These are phyloP conservation scores for Botryobasidium botryosum DNA, from an alignment of 768 basidiomycete species.

Conservation along the genomic window DNA sequence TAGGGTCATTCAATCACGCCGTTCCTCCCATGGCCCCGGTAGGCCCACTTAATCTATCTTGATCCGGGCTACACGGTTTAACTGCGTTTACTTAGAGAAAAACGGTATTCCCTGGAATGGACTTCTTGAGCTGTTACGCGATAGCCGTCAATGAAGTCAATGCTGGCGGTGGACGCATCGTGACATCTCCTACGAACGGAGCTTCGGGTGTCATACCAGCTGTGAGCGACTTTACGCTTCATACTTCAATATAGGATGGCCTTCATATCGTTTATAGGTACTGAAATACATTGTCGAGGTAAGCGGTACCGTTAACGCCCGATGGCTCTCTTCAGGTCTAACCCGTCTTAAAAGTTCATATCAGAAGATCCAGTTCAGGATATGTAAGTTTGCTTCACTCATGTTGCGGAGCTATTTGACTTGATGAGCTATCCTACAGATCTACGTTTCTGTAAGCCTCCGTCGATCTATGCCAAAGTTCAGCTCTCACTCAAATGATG, in stretches of 20 bases:
- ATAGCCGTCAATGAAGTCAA: constrained; percentile 94
- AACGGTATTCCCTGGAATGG: constrained; percentile 82
- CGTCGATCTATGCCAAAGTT: neutral
- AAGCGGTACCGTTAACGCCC: constrained; percentile 8
- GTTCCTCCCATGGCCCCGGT: constrained; percentile 72
- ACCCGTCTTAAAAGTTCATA: constrained; percentile 39
- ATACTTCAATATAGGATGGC: too few species aligned
- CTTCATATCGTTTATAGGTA: constrained; percentile 21
- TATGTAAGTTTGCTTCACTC: too few species aligned
- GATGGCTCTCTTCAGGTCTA: neutral
- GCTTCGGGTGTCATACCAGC: constrained; percentile 74
- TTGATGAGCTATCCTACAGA: too few species aligned
- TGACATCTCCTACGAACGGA: constrained; percentile 88
- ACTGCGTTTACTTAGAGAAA: constrained; percentile 34
- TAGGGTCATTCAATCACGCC: constrained; percentile 66
- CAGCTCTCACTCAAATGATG: neutral
- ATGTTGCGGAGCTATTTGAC: too few species aligned
- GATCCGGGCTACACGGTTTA: neutral
- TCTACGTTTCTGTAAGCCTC: constrained; percentile 70
- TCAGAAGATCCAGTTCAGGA: constrained; percentile 83
- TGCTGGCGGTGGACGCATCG: constrained; percentile 81
- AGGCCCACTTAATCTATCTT: constrained; percentile 17
- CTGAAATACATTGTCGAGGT: constrained; percentile 81
- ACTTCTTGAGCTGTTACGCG: constrained; percentile 86
- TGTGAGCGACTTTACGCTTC: constrained; percentile 15